A percentile compares a stretch with the other conserved stretches of the same genome.
These are phyloP conservation scores for Hyaloscypha variabilis DNA, from an alignment of 495 filamentous ascomycete genomes.

Conservation along the genomic window DNA sequence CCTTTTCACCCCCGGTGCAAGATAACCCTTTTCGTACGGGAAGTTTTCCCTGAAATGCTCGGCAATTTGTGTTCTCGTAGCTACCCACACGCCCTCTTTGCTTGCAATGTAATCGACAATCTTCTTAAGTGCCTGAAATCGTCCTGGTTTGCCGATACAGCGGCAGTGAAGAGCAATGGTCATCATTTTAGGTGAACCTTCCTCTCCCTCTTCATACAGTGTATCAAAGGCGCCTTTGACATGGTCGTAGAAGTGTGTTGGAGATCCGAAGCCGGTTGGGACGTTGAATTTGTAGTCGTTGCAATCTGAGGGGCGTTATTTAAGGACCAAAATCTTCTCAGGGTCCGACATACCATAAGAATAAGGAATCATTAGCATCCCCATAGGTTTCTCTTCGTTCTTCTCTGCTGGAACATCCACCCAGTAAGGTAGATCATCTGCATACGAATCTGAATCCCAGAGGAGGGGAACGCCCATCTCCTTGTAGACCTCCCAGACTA, in stretches of 20 bases:
- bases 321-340: neutral
- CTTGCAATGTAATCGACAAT: constrained; percentile 46
- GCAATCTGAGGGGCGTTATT: constrained; percentile 32
- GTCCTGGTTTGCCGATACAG: constrained; percentile 44
- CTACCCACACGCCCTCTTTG: constrained; percentile 49
- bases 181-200: constrained; percentile 48
- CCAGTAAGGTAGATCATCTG: constrained; percentile 48
- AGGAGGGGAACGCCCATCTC: constrained; percentile 38
- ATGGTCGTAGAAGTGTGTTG: constrained; percentile 37
- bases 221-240: constrained; percentile 44
- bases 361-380: constrained; percentile 47
- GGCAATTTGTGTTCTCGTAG: constrained; percentile 47
- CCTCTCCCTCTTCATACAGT: constrained; percentile 42
- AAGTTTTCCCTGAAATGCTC: constrained; percentile 43
- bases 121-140: constrained; percentile 43
- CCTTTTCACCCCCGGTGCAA: constrained; percentile 31
- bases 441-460: constrained; percentile 41
- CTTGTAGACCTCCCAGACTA: constrained; percentile 41
- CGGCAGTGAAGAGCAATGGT: constrained; percentile 46
- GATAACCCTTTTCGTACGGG: constrained; percentile 38
- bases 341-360: constrained; percentile 18
- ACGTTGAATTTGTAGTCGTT: constrained; percentile 47
- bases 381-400: constrained; percentile 33
- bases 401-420: constrained; percentile 43
- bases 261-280: constrained; percentile 37